Percentiles rank a stretch among this genome's conserved stretches.
These are phyloP conservation scores for Fusarium torulosum DNA, from an alignment of 2,329 filamentous ascomycete genomes.

Conservation along the genomic window DNA sequence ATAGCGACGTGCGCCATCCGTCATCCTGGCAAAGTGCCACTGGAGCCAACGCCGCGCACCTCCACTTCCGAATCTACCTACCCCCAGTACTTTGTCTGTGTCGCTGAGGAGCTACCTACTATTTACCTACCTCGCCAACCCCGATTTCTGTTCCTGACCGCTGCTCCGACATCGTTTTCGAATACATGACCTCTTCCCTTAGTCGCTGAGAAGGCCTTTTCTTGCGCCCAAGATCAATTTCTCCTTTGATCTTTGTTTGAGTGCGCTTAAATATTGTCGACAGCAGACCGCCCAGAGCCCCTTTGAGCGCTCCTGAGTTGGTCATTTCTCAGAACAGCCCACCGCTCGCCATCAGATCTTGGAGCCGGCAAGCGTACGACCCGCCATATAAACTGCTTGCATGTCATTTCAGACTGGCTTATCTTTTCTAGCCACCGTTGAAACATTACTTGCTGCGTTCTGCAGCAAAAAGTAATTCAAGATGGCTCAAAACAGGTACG, in stretches of 20 bases:
- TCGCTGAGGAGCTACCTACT: conserved; percentile 37
- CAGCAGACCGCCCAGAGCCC: conserved; percentile 35
- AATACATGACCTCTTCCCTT: conserved; percentile 44
- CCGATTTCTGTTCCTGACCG: conserved; percentile 39
- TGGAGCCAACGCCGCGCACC: conserved; percentile 34
- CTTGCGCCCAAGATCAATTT: conserved; percentile 36
- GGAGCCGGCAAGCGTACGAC: conserved; percentile 27
- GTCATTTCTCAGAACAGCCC: conserved; percentile 26
- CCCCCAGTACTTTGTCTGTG: conserved; percentile 26
- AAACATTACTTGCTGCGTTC: conserved; percentile 18
- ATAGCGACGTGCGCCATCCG: conserved; percentile 30
- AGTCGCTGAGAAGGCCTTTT: conserved; percentile 38
- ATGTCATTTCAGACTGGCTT: conserved; percentile 20
- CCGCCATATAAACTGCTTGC: conserved; percentile 13
- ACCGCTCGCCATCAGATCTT: conserved; percentile 32
- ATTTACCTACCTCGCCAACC: conserved; percentile 23
- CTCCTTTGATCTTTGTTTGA: conserved; percentile 24
- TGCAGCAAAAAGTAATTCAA: conserved; percentile 35
- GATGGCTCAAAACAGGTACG: conserved; percentile 54
- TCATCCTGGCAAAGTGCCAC: conserved; percentile 32
- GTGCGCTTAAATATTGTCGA: conserved; percentile 14
- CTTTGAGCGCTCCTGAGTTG: conserved; percentile 37
- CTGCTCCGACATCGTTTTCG: conserved; percentile 35
- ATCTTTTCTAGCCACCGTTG: conserved; percentile 17
- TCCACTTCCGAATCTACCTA: conserved; percentile 38